Percentiles rank a stretch among this genome's conserved stretches.
Conservation (phyloP, 768 basidiomycete species). For the Lactarius psammicola region DNA sequence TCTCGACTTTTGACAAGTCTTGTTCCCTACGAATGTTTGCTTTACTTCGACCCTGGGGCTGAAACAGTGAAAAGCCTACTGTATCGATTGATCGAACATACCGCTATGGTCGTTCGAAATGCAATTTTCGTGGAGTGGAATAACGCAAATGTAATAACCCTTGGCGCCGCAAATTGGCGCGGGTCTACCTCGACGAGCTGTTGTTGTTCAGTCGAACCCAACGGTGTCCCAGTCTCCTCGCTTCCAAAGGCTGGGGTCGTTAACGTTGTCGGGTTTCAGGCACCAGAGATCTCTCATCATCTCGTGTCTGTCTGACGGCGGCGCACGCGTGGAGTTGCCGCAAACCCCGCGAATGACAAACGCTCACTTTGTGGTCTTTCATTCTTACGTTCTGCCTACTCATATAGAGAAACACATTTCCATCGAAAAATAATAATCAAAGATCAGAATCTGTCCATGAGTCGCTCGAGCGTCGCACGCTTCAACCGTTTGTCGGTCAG, state of each 20-base stretch:
- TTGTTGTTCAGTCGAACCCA: not conserved
- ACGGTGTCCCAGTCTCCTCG: not conserved
- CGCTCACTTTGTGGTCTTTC: not conserved
- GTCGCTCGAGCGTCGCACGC: slow-evolving; percentile 41
- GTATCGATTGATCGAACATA: not conserved
- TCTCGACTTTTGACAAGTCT: slow-evolving; percentile 1
- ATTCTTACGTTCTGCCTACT: not conserved
- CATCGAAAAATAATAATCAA: not conserved
- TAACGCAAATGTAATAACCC: not conserved
- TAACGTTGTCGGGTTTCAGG: not conserved
- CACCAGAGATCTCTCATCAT: not conserved
- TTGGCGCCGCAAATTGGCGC: not conserved
- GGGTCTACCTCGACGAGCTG: not conserved
- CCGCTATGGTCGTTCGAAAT: not conserved
- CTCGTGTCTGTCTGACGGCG: not conserved
- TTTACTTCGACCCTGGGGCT: not conserved
- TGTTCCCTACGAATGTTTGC: slow-evolving; percentile 1
- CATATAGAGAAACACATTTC: not conserved
- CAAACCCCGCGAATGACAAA: not conserved
- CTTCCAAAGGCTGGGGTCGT: not conserved
- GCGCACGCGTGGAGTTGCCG: not conserved
- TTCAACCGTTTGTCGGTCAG: slow-evolving; percentile 52
- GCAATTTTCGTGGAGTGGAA: not conserved
- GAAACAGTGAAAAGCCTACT: not conserved
- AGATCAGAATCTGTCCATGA: slow-evolving; percentile 30